A percentile compares a stretch with the other conserved stretches of the same genome.
phyloP scores from a whole-genome alignment of 768 basidiomycete species.

The Podaxis pistillaris region DNA sequence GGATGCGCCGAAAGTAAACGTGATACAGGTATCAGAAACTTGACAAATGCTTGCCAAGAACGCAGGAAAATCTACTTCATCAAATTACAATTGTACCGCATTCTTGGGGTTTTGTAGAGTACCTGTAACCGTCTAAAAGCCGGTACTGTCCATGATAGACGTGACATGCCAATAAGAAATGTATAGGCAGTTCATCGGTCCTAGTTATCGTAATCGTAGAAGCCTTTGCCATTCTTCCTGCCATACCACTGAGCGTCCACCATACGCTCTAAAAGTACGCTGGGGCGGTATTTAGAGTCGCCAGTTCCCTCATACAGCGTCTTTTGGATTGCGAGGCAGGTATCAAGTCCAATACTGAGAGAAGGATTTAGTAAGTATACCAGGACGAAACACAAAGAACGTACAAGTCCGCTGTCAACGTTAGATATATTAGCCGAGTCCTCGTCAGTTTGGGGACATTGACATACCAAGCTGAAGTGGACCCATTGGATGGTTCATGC shows the following conservation, averaged over 20 bases:
- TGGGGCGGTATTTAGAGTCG: constrained; percentile 94
- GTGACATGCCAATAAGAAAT: no score
- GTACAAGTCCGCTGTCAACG: constrained; percentile 54
- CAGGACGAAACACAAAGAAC: constrained; percentile 21
- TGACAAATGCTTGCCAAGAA: not conserved
- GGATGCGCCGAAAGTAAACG: no score
- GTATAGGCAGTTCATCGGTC: not conserved
- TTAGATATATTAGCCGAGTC: constrained; percentile 4
- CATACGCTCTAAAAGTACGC: constrained; percentile 89
- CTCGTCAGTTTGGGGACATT: not conserved
- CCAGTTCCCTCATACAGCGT: constrained; percentile 86
- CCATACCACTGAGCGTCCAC: constrained; percentile 96
- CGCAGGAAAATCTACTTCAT: not conserved
- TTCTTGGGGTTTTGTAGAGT: not conserved
- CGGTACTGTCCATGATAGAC: not conserved
- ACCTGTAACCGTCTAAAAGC: not conserved
- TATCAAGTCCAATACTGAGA: constrained; percentile 91
- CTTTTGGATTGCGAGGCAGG: constrained; percentile 90
- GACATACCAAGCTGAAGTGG: constrained; percentile 79
- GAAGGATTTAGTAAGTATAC: not conserved
- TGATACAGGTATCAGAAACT: not conserved
- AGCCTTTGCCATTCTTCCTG: constrained; percentile 90
- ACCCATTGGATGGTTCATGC: constrained; percentile 96
- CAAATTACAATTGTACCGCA: not conserved
- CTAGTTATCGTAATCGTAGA: constrained; percentile 74